Conservation (phyloP, 2,329 filamentous ascomycete genomes). For the Neoascochyta sp. region DNA sequence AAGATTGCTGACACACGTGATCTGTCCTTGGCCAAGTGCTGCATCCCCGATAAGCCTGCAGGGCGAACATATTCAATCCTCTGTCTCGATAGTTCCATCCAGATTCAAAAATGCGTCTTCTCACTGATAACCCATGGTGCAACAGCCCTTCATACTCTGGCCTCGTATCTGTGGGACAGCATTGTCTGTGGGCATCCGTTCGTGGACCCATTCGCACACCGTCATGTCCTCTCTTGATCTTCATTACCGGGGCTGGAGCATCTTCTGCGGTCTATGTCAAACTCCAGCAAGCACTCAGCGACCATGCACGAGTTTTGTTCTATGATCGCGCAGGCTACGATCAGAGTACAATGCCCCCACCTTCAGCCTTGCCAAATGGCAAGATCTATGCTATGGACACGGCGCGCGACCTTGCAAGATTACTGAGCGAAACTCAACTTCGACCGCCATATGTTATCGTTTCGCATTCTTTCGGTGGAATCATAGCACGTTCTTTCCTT, state of each 20-base stretch:
- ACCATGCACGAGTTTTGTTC: slow-evolving; percentile 5
- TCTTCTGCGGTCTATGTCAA: slow-evolving; percentile 4
- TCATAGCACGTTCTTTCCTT: slow-evolving; percentile 8
- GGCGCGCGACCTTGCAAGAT: slow-evolving; percentile 4
- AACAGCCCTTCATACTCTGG: slow-evolving; percentile 1
- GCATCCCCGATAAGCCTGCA: neutral
- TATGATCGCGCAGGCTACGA: slow-evolving; percentile 12
- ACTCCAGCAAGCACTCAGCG: slow-evolving; percentile 6
- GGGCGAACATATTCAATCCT: neutral
- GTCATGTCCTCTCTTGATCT: slow-evolving; percentile 6
- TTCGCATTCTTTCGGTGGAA: slow-evolving; percentile 8
- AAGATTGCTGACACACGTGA: slow-evolving; percentile 1
- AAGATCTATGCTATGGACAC: slow-evolving; percentile 5
- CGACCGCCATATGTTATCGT: slow-evolving; percentile 7
- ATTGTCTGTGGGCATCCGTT: slow-evolving; percentile 5
- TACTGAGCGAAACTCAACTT: slow-evolving; percentile 3
- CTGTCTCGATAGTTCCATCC: neutral
- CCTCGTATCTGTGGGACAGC: slow-evolving; percentile 3
- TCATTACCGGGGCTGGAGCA: slow-evolving; percentile 8
- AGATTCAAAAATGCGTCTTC: neutral
- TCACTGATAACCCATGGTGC: slow-evolving; percentile 6
- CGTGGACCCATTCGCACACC: slow-evolving; percentile 3
- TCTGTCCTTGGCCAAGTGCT: neutral
- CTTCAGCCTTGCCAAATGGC: neutral
- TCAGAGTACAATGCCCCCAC: slow-evolving; percentile 5